Base-by-base conservation (phyloP, 2,329 filamentous ascomycete species). In the Fusarium temperatum region DNA sequence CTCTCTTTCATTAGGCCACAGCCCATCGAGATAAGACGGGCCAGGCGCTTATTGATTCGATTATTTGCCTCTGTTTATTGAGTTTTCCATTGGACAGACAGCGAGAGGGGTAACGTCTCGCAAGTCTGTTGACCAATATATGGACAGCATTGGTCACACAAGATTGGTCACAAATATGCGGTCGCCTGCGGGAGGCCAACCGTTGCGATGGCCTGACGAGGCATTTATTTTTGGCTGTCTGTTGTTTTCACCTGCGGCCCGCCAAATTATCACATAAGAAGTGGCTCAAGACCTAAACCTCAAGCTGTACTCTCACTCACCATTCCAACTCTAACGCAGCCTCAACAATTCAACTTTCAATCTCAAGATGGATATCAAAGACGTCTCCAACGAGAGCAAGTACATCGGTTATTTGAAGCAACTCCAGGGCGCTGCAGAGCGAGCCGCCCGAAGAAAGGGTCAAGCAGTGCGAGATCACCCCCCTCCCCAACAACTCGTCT, bases 351-450 rank as follows among this genome's bases (percentile, higher is more conserved):
- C 2, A 57, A 24, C 24, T 35, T 14, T 44, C 2, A 22, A 57
- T 30, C 20, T 6, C 28, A 61, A 61, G 9, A 64, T 64, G 36
- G 61, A 64, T 32, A n/a, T 61, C 30, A 61, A 61, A 42, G 61
- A 64, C 13, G 36, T 64, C 26, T 64, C 32, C 18, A 30, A 61
- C 17, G 36, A 64, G n/a, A 45, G 28, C 13, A 1, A 42, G 15
- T 58, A 41, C 9, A 60, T 64, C 18, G 36, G 18, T 8, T 47
- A 42, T 17, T 36, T 64, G 36, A 64, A 50, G 32, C 36, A 41
- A 13, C 18, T 64, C 32, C n/a, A 64, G 36, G 8, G 8, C 8
- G 35, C 42, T 26, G 44, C 42, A 36, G 51, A 61, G 15, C 53
- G 7, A 44, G 61, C 61, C 8, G 55, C 55, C 6, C 11, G 20